Conservation (phyloP, 441 rosid genomes). For the Sinapis alba region DNA sequence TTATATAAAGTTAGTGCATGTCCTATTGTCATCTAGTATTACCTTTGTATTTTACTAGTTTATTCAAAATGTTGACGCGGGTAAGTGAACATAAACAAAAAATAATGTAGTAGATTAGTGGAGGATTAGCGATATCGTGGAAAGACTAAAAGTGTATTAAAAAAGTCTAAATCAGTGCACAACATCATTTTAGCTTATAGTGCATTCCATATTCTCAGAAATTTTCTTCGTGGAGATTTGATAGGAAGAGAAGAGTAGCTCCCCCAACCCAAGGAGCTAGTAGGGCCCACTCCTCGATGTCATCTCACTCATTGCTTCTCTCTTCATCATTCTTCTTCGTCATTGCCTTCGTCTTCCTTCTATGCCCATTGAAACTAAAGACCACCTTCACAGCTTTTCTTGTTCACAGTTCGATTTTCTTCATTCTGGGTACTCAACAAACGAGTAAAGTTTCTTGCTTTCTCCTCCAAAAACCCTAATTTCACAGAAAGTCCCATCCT, state of each 20-base stretch:
- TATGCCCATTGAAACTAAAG: not conserved
- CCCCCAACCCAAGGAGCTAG: not conserved
- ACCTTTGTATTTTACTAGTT: constrained; percentile 4
- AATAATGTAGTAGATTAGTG: not conserved
- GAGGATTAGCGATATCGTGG: constrained; percentile 13
- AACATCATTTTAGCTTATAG: constrained; percentile 21
- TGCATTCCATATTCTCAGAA: not conserved
- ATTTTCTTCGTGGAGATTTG: not conserved
- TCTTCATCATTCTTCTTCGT: not conserved
- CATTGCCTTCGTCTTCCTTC: too few species aligned
- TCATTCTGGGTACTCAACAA: too few species aligned
- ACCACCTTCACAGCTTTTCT: too few species aligned
- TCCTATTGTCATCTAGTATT: constrained; percentile 5
- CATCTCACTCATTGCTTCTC: constrained; percentile 1
- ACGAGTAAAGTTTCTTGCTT: not conserved
- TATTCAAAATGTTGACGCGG: not conserved
- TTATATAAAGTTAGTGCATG: constrained; percentile 17
- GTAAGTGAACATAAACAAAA: not conserved
- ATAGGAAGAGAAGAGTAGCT: constrained; percentile 17
- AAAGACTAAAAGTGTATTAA: not conserved
- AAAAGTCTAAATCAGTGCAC: constrained; percentile 22
- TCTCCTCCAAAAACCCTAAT: not conserved
- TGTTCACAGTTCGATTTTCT: not conserved
- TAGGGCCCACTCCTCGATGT: constrained; percentile 27
- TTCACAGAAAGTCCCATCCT: too few species aligned